phyloP scores from a whole-genome alignment of 2,329 filamentous ascomycete species.

The Cercospora zeae-maydis region DNA sequence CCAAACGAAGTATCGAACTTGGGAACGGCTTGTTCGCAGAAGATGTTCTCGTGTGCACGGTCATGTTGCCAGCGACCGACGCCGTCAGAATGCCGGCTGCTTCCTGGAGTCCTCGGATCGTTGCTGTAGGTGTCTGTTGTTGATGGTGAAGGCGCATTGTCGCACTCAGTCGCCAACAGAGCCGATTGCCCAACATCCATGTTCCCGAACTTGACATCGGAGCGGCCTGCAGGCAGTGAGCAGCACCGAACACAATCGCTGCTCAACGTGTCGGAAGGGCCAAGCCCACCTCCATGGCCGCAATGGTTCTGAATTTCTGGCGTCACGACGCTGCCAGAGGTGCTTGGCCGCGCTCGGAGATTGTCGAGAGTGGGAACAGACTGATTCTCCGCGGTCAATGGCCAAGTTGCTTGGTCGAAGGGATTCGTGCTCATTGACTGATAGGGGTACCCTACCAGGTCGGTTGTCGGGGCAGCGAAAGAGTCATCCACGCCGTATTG shows the following conservation, averaged over 20 bases:
- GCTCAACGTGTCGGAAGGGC: not conserved
- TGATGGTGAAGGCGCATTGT: conserved; percentile 21
- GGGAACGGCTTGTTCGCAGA: not conserved
- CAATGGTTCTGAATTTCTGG: not conserved
- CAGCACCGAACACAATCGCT: not conserved
- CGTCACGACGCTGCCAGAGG: not conserved
- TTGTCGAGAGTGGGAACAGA: not conserved
- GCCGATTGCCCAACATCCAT: conserved; percentile 22
- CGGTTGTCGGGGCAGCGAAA: not conserved
- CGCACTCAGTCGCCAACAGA: conserved; percentile 19
- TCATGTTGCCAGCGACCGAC: not conserved
- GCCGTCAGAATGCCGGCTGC: not conserved
- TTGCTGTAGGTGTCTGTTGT: conserved; percentile 19
- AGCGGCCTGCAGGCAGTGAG: conserved; percentile 4
- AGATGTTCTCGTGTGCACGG: not conserved
- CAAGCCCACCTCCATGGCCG: not conserved
- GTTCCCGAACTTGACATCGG: conserved; percentile 25
- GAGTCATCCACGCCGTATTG: not conserved
- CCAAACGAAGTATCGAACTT: not conserved
- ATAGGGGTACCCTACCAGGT: not conserved
- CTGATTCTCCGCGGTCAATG: not conserved
- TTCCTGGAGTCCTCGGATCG: conserved; percentile 23
- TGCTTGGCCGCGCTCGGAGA: not conserved
- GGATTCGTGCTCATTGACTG: not conserved
- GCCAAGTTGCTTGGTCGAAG: not conserved